Percentiles rank a stretch among this genome's conserved stretches.
phyloP scores from a whole-genome alignment of 2,329 filamentous ascomycete species.

The Magnaporthiopsis poae region DNA sequence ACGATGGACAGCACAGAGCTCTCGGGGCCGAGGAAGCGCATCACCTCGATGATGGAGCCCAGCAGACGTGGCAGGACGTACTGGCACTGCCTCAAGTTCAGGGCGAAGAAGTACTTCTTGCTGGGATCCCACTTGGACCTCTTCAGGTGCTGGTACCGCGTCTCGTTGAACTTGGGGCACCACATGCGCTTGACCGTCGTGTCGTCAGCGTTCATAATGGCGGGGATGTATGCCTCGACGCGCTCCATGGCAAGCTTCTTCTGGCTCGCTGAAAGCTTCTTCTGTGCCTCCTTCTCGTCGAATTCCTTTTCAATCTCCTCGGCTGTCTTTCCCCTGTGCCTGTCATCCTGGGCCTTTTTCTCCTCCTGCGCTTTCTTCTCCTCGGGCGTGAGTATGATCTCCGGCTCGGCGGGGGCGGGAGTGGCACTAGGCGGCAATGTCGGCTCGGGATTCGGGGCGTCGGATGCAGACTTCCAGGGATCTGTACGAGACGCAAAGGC shows the following conservation, averaged over 20 bases:
- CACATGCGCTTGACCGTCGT: conserved; percentile 8
- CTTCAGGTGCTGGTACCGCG: conserved; percentile 11
- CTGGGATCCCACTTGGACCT: background rate
- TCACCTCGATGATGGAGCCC: conserved; percentile 39
- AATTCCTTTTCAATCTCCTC: conserved; percentile 3
- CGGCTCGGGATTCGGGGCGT: background rate
- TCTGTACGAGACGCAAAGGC: background rate
- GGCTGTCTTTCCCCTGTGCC: background rate
- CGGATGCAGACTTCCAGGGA: background rate
- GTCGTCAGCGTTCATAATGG: conserved; percentile 13
- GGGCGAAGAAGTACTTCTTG: conserved; percentile 38
- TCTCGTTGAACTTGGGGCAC: conserved; percentile 7
- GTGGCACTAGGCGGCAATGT: background rate
- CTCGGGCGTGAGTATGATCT: background rate
- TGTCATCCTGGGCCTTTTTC: background rate
- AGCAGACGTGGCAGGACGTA: conserved; percentile 38
- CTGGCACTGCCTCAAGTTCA: conserved; percentile 37
- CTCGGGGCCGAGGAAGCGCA: conserved; percentile 38
- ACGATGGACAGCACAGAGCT: conserved; percentile 43
- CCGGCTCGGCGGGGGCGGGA: too few species aligned
- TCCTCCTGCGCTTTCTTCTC: background rate
- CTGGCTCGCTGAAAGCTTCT: background rate
- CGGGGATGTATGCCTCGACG: conserved; percentile 9
- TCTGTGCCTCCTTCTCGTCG: background rate
- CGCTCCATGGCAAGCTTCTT: background rate